Evolutionary conservation across 768 basidiomycete species (phyloP).

Genomic region (Leccinum disarticulatum): DNA sequence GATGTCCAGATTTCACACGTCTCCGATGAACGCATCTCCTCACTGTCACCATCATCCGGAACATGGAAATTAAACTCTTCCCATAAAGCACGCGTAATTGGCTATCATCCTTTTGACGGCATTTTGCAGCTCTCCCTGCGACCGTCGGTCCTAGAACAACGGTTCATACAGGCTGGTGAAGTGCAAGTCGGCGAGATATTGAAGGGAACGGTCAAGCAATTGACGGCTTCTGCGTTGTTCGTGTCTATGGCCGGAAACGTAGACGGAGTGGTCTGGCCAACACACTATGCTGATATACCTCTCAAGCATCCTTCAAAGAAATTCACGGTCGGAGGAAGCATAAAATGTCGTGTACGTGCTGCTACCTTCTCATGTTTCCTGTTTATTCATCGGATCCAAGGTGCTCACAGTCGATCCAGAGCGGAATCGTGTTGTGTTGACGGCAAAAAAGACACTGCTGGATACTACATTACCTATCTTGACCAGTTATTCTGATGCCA

Average conservation of each 20-base stretch:
- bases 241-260: constrained; percentile 84
- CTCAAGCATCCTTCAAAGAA: constrained; percentile 90
- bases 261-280: constrained; percentile 92
- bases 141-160: constrained; percentile 77
- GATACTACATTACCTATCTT: constrained; percentile 77
- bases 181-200: constrained; percentile 83
- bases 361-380: not conserved
- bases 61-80: constrained; percentile 78
- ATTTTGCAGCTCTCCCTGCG: constrained; percentile 86
- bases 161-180: constrained; percentile 80
- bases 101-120: constrained; percentile 83
- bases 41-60: constrained; percentile 67
- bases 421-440: constrained; percentile 78
- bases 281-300: constrained; percentile 93
- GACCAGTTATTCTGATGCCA: constrained; percentile 61
- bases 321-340: constrained; percentile 78
- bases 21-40: constrained; percentile 86
- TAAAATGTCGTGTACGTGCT: constrained; percentile 79
- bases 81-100: constrained; percentile 85
- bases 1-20: constrained; percentile 81
- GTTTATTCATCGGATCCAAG: constrained; percentile 36
- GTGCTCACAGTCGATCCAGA: constrained; percentile 82
- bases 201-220: constrained; percentile 83
- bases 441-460: constrained; percentile 87
- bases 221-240: constrained; percentile 80